A percentile compares a stretch with the other conserved stretches of the same genome.
Conservation (phyloP, 768 basidiomycete species). For the Calocera viscosa region DNA sequence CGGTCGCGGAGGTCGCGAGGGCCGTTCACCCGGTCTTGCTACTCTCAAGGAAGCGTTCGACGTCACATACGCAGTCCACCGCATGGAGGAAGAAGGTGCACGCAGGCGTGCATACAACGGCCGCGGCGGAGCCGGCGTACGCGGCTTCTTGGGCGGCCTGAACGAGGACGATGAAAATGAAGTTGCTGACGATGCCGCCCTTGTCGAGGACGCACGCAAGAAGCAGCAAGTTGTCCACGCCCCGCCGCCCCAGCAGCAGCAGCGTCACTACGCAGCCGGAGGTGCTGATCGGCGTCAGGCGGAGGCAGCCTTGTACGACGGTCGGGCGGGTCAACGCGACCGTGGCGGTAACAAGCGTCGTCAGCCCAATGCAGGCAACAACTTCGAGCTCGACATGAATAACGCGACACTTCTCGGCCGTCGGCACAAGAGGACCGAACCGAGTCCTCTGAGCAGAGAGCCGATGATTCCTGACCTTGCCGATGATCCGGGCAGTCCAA, state of each 20-base stretch:
- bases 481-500: neutral
- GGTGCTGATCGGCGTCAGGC: constrained; percentile 33
- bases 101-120: constrained; percentile 71
- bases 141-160: constrained; percentile 68
- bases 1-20: constrained; percentile 55
- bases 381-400: constrained; percentile 78
- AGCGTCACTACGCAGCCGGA: constrained; percentile 27
- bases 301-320: constrained; percentile 41
- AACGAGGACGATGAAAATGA: constrained; percentile 85
- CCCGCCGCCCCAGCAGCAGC: constrained; percentile 18
- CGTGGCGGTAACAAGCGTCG: constrained; percentile 28
- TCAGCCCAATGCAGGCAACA: constrained; percentile 16
- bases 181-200: constrained; percentile 37
- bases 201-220: constrained; percentile 37
- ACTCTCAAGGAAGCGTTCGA: constrained; percentile 97
- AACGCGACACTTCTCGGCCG: constrained; percentile 71
- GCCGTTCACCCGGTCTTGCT: constrained; percentile 82
- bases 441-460: neutral
- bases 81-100: constrained; percentile 98
- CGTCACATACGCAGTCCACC: constrained; percentile 95
- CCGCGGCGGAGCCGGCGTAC: constrained; percentile 59
- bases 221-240: neutral
- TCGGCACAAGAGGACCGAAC: neutral
- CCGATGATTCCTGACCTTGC: neutral
- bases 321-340: constrained; percentile 61